Conservation (phyloP, 2,329 filamentous ascomycete species). For the Botrytis medusae region DNA sequence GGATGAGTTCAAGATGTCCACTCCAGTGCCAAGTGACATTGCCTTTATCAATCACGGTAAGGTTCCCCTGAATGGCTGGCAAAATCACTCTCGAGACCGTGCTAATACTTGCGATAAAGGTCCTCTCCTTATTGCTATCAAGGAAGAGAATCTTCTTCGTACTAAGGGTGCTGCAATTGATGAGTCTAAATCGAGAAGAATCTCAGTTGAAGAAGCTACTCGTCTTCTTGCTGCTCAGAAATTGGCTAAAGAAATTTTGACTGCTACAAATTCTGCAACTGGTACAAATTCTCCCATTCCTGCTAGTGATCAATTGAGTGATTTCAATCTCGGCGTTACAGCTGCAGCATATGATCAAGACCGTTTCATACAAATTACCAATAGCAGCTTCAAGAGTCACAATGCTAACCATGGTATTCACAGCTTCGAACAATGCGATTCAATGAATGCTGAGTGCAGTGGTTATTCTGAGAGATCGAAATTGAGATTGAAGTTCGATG, state of each 20-base stretch:
- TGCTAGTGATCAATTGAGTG: not conserved
- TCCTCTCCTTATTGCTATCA: not conserved
- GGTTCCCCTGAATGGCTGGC: not conserved
- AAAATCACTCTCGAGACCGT: not conserved
- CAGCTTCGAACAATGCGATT: not conserved
- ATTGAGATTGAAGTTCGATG: not conserved
- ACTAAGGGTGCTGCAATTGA: not conserved
- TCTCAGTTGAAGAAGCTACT: not conserved
- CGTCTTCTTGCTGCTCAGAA: not conserved
- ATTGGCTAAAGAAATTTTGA: not conserved
- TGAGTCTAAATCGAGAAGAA: not conserved
- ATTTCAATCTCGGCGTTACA: not conserved
- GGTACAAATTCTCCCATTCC: not conserved
- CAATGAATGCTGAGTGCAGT: not conserved
- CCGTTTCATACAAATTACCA: not conserved
- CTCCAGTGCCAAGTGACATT: not conserved
- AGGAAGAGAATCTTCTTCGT: not conserved
- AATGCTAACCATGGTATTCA: not conserved
- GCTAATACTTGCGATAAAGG: not conserved
- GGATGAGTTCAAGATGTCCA: not conserved
- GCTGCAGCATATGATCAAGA: not conserved
- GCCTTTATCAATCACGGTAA: slow-evolving; percentile 4
- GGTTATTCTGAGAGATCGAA: not conserved
- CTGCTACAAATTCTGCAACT: not conserved
- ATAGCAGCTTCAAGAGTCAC: not conserved